Percentiles rank a stretch among this genome's conserved stretches.
phyloP scores from a whole-genome alignment of 139 green algal species.

The Tetradesmus obliquus region DNA sequence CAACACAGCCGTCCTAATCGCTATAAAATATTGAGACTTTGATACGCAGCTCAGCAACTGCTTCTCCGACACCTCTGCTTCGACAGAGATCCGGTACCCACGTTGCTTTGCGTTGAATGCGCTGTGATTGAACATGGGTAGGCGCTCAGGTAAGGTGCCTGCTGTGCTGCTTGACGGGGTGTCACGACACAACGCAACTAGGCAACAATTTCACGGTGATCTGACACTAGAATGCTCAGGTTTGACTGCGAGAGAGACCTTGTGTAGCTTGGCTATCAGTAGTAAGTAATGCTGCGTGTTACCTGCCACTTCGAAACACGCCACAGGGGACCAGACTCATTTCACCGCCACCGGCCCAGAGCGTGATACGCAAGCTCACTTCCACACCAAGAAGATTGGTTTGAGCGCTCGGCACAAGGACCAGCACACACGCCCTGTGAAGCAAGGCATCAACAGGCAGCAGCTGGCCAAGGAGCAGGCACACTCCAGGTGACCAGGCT shows the following conservation, averaged over 20 bases:
- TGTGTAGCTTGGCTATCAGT: background rate
- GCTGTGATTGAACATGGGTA: background rate
- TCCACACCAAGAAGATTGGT: conserved; percentile 9
- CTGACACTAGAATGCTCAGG: background rate
- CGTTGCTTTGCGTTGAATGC: background rate
- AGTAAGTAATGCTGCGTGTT: background rate
- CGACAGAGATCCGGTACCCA: background rate
- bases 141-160: background rate
- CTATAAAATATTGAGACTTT: background rate
- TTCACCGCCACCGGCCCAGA: background rate
- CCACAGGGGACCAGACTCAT: background rate
- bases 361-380: background rate
- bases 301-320: background rate
- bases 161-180: background rate
- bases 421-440: conserved; percentile 19
- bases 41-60: background rate
- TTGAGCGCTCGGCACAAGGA: conserved; percentile 21
- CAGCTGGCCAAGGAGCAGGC: background rate
- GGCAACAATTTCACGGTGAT: background rate
- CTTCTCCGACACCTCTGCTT: background rate
- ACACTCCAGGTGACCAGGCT: background rate
- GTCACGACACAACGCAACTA: background rate
- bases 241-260: background rate
- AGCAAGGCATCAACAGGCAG: conserved; percentile 11
- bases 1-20: background rate